phyloP scores from a whole-genome alignment of 805 yeast genomes.

The Myxozyma geophila region DNA sequence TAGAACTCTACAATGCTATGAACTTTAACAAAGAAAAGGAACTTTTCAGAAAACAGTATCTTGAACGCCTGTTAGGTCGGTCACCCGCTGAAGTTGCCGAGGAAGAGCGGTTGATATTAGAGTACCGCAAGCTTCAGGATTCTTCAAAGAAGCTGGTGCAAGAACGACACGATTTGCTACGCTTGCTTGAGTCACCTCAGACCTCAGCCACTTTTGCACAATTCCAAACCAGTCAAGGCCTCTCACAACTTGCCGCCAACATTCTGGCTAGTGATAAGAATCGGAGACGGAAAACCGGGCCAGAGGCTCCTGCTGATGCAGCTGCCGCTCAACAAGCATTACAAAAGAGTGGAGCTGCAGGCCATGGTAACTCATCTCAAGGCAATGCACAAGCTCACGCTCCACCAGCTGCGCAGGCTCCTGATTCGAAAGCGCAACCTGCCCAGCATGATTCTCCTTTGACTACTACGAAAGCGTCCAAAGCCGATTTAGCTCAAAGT shows the following conservation, averaged over 20 bases:
- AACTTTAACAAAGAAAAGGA: conserved; percentile 74
- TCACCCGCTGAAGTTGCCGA: conserved; percentile 98
- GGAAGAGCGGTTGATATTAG: conserved; percentile 91
- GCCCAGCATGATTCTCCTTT: conserved; percentile 1
- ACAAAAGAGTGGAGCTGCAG: conserved; percentile 13
- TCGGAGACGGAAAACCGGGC: conserved; percentile 46
- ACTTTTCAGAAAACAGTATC: conserved; percentile 75
- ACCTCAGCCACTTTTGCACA: conserved; percentile 74
- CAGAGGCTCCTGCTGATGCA: conserved; percentile 42
- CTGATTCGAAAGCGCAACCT: background rate
- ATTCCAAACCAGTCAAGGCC: conserved; percentile 82
- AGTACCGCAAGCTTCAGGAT: conserved; percentile 88
- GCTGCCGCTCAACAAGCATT: conserved; percentile 12
- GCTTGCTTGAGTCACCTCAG: conserved; percentile 86
- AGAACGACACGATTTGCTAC: conserved; percentile 79
- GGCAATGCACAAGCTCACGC: background rate
- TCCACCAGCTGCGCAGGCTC: background rate
- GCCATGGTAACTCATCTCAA: conserved; percentile 2
- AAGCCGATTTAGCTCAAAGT: conserved; percentile 29
- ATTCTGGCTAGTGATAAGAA: conserved; percentile 71
- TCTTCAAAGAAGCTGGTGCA: conserved; percentile 85
- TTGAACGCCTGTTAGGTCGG: conserved; percentile 74
- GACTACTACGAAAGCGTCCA: conserved; percentile 13
- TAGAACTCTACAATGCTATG: conserved; percentile 64
- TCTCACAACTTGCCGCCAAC: conserved; percentile 81